Evolutionary conservation across 768 basidiomycete species (phyloP), one percentile per base, ranked within the genome.

Genomic region (Flagelloscypha sp.): DNA sequence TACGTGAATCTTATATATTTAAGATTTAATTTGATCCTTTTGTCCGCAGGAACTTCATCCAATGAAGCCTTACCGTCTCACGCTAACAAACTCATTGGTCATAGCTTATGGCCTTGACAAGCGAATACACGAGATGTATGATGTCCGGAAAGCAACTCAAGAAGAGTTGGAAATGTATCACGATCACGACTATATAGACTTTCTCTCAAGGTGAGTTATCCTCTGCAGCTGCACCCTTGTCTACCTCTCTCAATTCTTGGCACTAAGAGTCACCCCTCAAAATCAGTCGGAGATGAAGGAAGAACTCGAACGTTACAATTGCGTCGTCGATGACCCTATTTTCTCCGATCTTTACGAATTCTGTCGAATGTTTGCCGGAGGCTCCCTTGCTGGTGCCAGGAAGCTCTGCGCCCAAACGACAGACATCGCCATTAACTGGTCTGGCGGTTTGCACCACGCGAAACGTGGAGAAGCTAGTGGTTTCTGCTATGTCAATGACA

Each of bases 361-460:
- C 45, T 94, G 88, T 56, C 74, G 77, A 30, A 84, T 93, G 76
- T 99, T 95, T 56, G 74, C 94, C 2, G 95, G 95, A 1, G 92
- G 74, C 0, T 92, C 88, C 1, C 65, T 99, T 13, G 87, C 89
- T 12, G 95, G 85, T 1, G 93, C 93, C 7, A 66, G 90, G 13
- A 93, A 90, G 55, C 68, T 98, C 2, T 79, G 76, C 34, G 71
- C 83, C 2, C 66, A 35, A 23, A 54, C 79, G 2, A 89, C 92
- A 12, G 95, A 99, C 58, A 97, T 94, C 27, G 95, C 95, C 0
- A 89, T 99, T 48, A 98, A 97, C 52, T 99, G 95, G 95, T 92
- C 92, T 15, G 95, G 95, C 1, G 95, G 95, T 0, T 70, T 99
- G 13, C 95, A 99, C 59, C 95, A 99, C 49, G 95, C 94, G 2